A percentile compares a stretch with the other conserved stretches of the same genome.
These are phyloP conservation scores for Septoria linicola DNA, from an alignment of 2,329 filamentous ascomycete genomes.

Conservation along the genomic window DNA sequence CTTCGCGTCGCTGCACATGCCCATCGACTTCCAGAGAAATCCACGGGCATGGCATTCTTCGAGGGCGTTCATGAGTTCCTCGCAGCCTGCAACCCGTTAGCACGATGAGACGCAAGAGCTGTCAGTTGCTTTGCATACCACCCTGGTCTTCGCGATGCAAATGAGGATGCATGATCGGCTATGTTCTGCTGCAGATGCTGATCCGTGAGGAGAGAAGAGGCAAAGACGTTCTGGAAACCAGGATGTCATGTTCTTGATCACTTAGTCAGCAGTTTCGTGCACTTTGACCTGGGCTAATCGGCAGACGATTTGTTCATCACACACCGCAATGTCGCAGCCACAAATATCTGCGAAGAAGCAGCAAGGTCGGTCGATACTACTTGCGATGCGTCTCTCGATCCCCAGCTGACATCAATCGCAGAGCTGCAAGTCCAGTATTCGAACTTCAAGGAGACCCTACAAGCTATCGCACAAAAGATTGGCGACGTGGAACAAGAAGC, in stretches of 20 bases:
- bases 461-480: constrained; percentile 93
- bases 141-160: constrained; percentile 88
- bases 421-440: constrained; percentile 78
- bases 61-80: constrained; percentile 87
- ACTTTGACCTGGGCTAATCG: background rate
- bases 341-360: constrained; percentile 66
- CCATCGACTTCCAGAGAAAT: constrained; percentile 87
- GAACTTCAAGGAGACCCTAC: constrained; percentile 73
- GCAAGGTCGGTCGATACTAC: constrained; percentile 64
- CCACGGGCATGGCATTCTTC: constrained; percentile 93
- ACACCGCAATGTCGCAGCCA: constrained; percentile 46
- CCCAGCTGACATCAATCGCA: constrained; percentile 40
- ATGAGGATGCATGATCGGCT: constrained; percentile 82
- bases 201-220: background rate
- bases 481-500: constrained; percentile 96
- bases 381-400: background rate
- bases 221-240: background rate
- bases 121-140: constrained; percentile 52
- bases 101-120: background rate
- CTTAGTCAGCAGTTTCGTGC: constrained; percentile 2
- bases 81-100: constrained; percentile 66
- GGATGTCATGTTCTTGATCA: constrained; percentile 1
- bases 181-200: background rate
- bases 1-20: constrained; percentile 88
- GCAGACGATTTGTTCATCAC: background rate